Evolutionary conservation across 1,284 basidiomycete species (phyloP).

Genomic region (Moesziomyces antarcticus): DNA sequence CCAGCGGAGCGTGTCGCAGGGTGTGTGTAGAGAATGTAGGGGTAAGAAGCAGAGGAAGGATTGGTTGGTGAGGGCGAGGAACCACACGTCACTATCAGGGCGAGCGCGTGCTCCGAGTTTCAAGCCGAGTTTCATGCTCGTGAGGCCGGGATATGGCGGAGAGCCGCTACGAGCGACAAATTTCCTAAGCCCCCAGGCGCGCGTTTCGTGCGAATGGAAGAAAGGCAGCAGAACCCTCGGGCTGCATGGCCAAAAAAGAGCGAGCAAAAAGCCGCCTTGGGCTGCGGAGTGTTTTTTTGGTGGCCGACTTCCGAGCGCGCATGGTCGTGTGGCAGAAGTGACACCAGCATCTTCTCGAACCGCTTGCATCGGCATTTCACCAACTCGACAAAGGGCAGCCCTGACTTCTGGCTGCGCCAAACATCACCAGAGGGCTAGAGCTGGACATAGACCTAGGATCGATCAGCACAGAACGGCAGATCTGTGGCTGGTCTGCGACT

Average conservation of each 20-base stretch:
- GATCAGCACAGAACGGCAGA: too few relatives aligned
- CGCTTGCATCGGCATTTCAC: neutral
- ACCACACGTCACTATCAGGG: neutral
- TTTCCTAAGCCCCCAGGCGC: neutral
- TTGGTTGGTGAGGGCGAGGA: neutral
- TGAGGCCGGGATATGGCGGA: neutral
- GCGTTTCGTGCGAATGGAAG: slow-evolving; percentile 39
- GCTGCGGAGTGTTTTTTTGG: neutral
- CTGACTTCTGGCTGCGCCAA: too few relatives aligned
- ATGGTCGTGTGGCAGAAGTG: neutral
- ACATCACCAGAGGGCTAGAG: too few relatives aligned
- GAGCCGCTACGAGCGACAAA: neutral
- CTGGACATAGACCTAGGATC: too few relatives aligned
- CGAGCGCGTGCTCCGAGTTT: neutral
- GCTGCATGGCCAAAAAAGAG: neutral
- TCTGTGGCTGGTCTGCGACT: neutral
- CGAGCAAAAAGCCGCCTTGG: slow-evolving; percentile 4
- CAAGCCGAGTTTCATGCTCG: neutral
- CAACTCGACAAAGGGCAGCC: neutral
- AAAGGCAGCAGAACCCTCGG: slow-evolving; percentile 18
- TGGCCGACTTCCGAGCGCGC: neutral
- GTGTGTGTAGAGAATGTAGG: neutral
- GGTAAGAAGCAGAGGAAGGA: slow-evolving; percentile 1
- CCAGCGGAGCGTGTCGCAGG: too few relatives aligned
- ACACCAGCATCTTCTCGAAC: neutral